Conservation (phyloP, 2,329 filamentous ascomycete species). For the Ceratocystis destructans region DNA sequence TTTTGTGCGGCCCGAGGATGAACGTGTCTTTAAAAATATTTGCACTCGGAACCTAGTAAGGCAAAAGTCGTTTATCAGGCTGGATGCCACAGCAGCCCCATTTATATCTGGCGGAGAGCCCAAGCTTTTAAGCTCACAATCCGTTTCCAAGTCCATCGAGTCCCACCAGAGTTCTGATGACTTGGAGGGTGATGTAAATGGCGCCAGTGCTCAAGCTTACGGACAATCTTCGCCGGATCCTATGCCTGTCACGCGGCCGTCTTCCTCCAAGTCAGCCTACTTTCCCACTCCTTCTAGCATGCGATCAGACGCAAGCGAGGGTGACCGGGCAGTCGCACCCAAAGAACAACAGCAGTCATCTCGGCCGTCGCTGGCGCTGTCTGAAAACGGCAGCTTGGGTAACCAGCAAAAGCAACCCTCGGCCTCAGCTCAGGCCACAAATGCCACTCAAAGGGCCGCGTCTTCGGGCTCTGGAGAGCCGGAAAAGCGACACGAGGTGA, state of each 20-base stretch:
- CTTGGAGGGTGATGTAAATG: neutral
- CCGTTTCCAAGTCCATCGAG: conserved; percentile 13
- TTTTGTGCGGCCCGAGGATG: conserved; percentile 82
- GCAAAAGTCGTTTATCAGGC: conserved; percentile 44
- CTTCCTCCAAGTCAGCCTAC: conserved; percentile 12
- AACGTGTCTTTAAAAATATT: conserved; percentile 64
- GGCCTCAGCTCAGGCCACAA: conserved; percentile 22
- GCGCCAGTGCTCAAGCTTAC: neutral
- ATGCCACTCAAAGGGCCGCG: conserved; percentile 23
- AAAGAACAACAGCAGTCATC: conserved; percentile 4
- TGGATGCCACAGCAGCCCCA: conserved; percentile 35
- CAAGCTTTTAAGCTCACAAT: conserved; percentile 20
- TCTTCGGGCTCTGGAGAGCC: conserved; percentile 15
- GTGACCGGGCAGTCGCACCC: neutral
- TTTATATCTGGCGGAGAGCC: conserved; percentile 29
- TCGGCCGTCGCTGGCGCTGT: conserved; percentile 1
- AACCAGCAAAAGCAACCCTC: neutral
- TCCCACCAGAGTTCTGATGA: conserved; percentile 1
- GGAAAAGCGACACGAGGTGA: conserved; percentile 15
- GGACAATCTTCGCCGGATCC: conserved; percentile 23
- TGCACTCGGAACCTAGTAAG: conserved; percentile 47
- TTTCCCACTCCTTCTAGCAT: conserved; percentile 18
- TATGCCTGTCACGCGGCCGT: neutral
- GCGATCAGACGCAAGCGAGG: conserved; percentile 10
- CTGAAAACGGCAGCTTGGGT: conserved; percentile 16